Evolutionary conservation across 192 early-diverging fungal genomes (phyloP), one percentile per base, ranked within the genome.

Genomic region (Diversispora eburnea): DNA sequence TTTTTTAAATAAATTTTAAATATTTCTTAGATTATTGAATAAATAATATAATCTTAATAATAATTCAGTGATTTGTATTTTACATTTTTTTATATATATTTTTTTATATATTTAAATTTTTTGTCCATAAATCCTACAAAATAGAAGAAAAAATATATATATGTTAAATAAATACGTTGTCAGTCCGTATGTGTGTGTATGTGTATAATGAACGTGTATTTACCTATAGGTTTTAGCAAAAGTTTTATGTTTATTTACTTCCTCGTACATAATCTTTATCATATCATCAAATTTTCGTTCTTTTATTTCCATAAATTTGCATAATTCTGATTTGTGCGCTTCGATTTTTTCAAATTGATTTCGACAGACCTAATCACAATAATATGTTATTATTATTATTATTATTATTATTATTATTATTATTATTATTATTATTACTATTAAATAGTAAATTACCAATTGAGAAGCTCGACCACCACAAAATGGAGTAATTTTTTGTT

Each of bases 321-420:
- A 63, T 45, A 46, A 43, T 42, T 43, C 61, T 42, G 5, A n/a
- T 63, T 63, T 63, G 10, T 43, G 13, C 42, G 12, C 15, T 46
- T 42, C 61, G 15, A 63, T 45, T 45, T 42, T 15, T 63, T 63
- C n/a, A 63, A 63, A n/a, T 46, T 45, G 6, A 63, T 63, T 63
- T 45, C 42, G 42, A 43, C 25, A 63, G 45, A 63, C 39, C 61
- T 63, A 63, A 43, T 15, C 3, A 13, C 3, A 62, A 54, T 17
- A 13, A 54, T 17, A 54, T 17, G 10, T 10, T 15, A 49, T 49
- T 49, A 51, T 12, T 51, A 12, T 12, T 13, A 51, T 3, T 51
- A 17, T 54, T 17, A 17, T 54, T 54, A 54, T 13, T 54, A 54
- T 51, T 4, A 54, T 17, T 17, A 17, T 54, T 17, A 17, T 13